phyloP scores from a whole-genome alignment of 306 rosid genomes.

The Prunus fruticosa region DNA sequence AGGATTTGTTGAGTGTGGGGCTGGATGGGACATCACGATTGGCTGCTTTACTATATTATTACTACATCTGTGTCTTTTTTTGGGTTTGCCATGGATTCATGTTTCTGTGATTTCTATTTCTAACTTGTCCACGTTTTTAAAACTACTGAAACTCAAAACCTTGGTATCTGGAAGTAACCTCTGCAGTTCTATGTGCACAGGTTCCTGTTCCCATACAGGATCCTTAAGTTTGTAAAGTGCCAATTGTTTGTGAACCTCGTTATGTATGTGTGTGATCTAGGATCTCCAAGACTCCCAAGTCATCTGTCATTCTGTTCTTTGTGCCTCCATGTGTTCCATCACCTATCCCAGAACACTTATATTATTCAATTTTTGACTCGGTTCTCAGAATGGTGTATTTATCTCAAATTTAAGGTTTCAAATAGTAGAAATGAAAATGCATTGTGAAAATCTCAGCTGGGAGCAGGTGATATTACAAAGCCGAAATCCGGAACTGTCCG shows the following conservation, averaged over 20 bases:
- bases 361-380: too few relatives aligned
- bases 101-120: conserved; percentile 32
- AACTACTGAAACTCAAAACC: conserved; percentile 26
- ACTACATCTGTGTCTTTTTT: conserved; percentile 17
- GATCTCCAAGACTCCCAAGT: not conserved
- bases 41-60: conserved; percentile 31
- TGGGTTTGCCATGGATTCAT: conserved; percentile 24
- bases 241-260: conserved; percentile 36
- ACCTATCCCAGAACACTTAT: too few relatives aligned
- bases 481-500: too few relatives aligned
- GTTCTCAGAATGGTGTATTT: too few relatives aligned
- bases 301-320: conserved; percentile 5
- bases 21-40: conserved; percentile 36
- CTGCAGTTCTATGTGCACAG: conserved; percentile 20
- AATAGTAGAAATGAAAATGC: too few relatives aligned
- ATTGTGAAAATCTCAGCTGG: too few relatives aligned
- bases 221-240: conserved; percentile 40
- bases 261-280: conserved; percentile 24
- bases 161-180: conserved; percentile 22
- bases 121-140: conserved; percentile 23
- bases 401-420: too few relatives aligned
- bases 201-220: conserved; percentile 36
- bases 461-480: too few relatives aligned
- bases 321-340: too few relatives aligned
- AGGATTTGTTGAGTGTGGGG: conserved; percentile 29